Evolutionary conservation across 176 grass and related monocot genomes (phyloP), one percentile per base, ranked within the genome.

Genomic region (Aegilops umbellulata): DNA sequence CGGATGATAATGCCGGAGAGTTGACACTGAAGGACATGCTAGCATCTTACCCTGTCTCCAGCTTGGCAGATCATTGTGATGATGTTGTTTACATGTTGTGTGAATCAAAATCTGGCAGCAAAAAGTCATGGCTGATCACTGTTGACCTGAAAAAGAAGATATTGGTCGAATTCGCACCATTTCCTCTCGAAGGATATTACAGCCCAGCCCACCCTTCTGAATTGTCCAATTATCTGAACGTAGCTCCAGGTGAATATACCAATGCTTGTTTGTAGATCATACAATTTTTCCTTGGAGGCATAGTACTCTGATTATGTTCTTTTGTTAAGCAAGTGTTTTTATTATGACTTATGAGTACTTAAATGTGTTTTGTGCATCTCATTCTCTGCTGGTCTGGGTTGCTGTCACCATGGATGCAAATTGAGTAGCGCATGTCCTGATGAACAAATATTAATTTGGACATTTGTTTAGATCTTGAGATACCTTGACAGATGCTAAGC

Each of bases 61-160:
- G 7, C 72, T 26, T 76, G 15, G 27, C 41, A 17, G 19, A 44
- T 9, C 41, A 76, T 30, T 29, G 44, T 9, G 72, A 76, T 76
- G 72, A 76, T 76, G 15, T 53, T 20, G 41, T 76, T 53, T 76
- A 76, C 72, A 29, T 76, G 42, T 6, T 76, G 44, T 76, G 72
- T 30, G 16, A 20, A 76, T 19, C 72, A 9, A 76, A 76, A 30
- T 76, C 44, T 30, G 15, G 25, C 25, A 27, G 17, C 42, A 49
- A 53, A 29, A 30, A 51, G 15, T 49, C 25, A 51, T 76, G 72
- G 72, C 25, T 76, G 25, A 76, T 76, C 24, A 76, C 24, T 30
- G 72, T 76, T 19, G 72, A 76, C 72, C 72, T 76, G 25, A 76
- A 30, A 53, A 76, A 30, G 72, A 76, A 76, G 72, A 30, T 30